Base-by-base conservation (phyloP, 805 yeast genomes). In the Candida sphagnicola region DNA sequence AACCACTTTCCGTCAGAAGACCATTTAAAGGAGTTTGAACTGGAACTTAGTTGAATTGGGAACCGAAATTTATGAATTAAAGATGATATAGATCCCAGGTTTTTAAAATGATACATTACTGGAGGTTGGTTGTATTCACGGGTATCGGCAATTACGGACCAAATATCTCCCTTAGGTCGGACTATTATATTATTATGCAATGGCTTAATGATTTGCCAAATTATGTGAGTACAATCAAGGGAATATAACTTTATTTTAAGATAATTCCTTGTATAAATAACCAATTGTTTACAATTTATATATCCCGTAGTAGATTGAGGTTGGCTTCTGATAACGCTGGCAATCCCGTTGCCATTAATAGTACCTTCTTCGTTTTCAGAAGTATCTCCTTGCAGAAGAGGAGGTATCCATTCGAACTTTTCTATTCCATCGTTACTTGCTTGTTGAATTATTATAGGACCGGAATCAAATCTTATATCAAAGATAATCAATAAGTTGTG, bases 1-100 rank as follows among this genome's bases (percentile, higher is more conserved):
- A 67, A 42, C 71, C 72, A 67, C 26, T 49, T 53, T 0, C 71
- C 71, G 4, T 58, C 49, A 1, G 43, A 30, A 1, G 67, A 57
- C 73, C 73, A 68, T 15, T 35, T 13, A 13, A 26, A 26, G 8
- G 63, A 34, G 3, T 35, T 28, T 1, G 57, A 47, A 3, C 44
- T 28, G 19, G 56, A 24, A 8, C 49, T 31, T 16, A 58, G 38
- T 2, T 43, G 16, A 28, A 40, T 19, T 8, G 58, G 50, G 17
- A 59, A 39, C 25, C 56, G 45, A 19, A 48, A 54, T 32, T 46
- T 43, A 36, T 50, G 58, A 8, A 48, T 43, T 15, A 62, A 40
- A 14, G 35, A 40, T 46, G 73, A 66, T 14, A 39, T 45, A 5
- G 61, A 48, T 0, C 73, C 72, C 8, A 47, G 45, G 37, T 66